phyloP scores from a whole-genome alignment of 23 red algal genomes.

The Gracilaria vermiculophylla region DNA sequence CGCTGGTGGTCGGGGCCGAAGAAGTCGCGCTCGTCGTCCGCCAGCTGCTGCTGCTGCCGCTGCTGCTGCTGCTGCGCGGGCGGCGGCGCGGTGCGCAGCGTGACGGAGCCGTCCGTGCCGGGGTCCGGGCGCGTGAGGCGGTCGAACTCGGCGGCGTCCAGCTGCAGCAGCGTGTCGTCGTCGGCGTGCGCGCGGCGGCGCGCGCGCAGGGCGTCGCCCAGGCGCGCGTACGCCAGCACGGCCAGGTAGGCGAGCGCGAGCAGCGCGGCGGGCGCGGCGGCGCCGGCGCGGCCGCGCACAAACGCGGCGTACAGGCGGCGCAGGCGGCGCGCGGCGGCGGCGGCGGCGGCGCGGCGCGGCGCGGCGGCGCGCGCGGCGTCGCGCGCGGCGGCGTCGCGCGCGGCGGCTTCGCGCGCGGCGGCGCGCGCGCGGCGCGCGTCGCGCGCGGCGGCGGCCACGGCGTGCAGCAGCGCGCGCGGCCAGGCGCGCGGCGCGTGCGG shows the following conservation, averaged over 20 bases:
- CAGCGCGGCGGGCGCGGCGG: neutral
- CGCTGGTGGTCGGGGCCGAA: neutral
- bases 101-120: slow-evolving; percentile 5
- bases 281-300: neutral
- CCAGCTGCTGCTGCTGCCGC: neutral
- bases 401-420: neutral
- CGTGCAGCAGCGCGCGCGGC: too few relatives aligned
- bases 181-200: neutral
- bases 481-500: too few relatives aligned
- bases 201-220: neutral
- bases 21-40: slow-evolving; percentile 18
- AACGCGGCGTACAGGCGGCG: neutral
- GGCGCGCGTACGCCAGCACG: neutral
- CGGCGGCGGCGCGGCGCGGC: neutral
- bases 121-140: neutral
- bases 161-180: slow-evolving; percentile 23
- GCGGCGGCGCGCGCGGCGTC: slow-evolving; percentile 4
- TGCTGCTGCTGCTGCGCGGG: neutral
- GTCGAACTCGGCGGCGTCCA: slow-evolving; percentile 32
- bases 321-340: neutral
- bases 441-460: too few relatives aligned
- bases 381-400: too few relatives aligned
- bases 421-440: too few relatives aligned
- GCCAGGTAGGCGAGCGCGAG: neutral
- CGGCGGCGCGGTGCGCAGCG: neutral